Evolutionary conservation across 1,284 basidiomycete species (phyloP).

Genomic region (Naganishia cerealis): DNA sequence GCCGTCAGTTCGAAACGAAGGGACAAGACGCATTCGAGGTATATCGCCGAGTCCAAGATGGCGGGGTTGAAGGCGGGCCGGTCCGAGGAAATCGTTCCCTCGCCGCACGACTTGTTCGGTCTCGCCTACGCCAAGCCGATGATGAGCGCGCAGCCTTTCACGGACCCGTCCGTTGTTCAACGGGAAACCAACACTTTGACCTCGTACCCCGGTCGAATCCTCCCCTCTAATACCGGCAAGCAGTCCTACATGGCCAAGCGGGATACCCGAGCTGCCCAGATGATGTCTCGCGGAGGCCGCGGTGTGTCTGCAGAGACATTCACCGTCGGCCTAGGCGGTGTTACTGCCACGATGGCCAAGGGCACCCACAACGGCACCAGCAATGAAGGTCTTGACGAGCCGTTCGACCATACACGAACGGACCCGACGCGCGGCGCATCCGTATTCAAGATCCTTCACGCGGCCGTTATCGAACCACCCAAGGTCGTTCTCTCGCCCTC

Average conservation of each 20-base stretch:
- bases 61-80: constrained; percentile 21
- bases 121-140: constrained; percentile 43
- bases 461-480: constrained; percentile 40
- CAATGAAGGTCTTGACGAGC: constrained; percentile 13
- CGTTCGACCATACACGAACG: constrained; percentile 41
- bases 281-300: background rate
- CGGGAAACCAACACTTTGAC: constrained; percentile 25
- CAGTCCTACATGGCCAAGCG: constrained; percentile 20
- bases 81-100: constrained; percentile 30
- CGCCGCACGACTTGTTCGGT: constrained; percentile 45
- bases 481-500: constrained; percentile 38
- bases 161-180: constrained; percentile 24
- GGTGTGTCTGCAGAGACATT: constrained; percentile 38
- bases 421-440: constrained; percentile 38
- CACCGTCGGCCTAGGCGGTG: constrained; percentile 49
- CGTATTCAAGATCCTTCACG: constrained; percentile 41
- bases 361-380: constrained; percentile 30
- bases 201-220: constrained; percentile 13
- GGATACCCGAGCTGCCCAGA: background rate
- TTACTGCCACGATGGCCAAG: constrained; percentile 41
- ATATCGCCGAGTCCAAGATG: constrained; percentile 29
- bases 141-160: constrained; percentile 27
- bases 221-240: constrained; percentile 27
- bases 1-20: constrained; percentile 16
- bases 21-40: constrained; percentile 35